A percentile compares a stretch with the other conserved stretches of the same genome.
phyloP scores from a whole-genome alignment of 1,284 basidiomycete species.

The Papiliotrema nemorosa region DNA sequence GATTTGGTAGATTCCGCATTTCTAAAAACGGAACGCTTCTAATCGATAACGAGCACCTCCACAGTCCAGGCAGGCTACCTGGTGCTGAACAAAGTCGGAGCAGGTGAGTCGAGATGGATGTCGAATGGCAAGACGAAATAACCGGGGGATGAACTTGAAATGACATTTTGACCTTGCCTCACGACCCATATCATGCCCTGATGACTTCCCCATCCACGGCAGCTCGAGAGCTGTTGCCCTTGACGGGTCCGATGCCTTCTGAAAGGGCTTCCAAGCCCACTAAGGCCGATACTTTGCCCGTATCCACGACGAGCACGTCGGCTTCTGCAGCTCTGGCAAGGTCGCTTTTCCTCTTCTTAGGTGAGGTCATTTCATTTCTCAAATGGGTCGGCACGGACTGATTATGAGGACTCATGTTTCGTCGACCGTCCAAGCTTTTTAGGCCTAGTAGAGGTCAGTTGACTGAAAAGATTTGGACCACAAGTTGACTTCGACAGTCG shows the following conservation, averaged over 20 bases:
- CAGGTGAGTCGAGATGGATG: too few relatives aligned
- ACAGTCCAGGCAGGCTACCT: too few relatives aligned
- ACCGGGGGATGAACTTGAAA: too few relatives aligned
- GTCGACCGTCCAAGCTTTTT: constrained; percentile 47
- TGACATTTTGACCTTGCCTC: not conserved
- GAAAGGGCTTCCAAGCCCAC: constrained; percentile 2
- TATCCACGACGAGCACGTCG: constrained; percentile 30
- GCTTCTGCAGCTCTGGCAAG: constrained; percentile 44
- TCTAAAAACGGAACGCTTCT: too few relatives aligned
- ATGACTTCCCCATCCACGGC: constrained; percentile 4
- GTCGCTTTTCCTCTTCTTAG: constrained; percentile 43
- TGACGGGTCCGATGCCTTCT: not conserved
- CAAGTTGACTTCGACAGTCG: constrained; percentile 28
- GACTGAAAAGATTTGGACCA: not conserved
- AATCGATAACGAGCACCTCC: too few relatives aligned
- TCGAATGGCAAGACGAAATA: too few relatives aligned
- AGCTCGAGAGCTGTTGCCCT: constrained; percentile 1
- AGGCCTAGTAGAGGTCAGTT: constrained; percentile 40
- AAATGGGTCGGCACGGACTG: too few relatives aligned
- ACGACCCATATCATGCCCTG: not conserved
- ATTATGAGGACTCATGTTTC: constrained; percentile 45
- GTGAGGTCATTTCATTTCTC: constrained; percentile 20
- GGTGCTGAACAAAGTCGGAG: too few relatives aligned
- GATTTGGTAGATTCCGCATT: too few relatives aligned
- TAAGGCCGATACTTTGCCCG: constrained; percentile 11